These are phyloP conservation scores for Mycena capillaripes DNA, from an alignment of 768 basidiomycete species.

Conservation along the genomic window DNA sequence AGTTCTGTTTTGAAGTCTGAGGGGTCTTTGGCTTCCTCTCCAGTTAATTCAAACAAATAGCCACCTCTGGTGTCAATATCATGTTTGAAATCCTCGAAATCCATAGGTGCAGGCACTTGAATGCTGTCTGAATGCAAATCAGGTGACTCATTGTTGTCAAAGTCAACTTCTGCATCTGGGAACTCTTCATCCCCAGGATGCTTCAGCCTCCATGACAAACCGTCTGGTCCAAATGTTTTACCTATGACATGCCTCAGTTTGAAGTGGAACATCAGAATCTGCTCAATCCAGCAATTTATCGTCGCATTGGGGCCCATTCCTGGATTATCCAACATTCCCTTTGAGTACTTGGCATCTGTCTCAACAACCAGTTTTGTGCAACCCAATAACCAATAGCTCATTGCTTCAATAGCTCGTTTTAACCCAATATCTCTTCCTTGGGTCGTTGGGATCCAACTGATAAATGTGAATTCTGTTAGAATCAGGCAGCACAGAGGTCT, in stretches of 20 bases:
- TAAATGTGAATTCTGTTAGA: constrained; percentile 30
- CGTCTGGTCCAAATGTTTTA: not conserved
- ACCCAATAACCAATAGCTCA: constrained; percentile 25
- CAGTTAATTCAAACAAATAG: not conserved
- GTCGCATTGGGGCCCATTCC: not conserved
- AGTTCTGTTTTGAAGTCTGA: not conserved
- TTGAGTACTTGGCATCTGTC: not conserved
- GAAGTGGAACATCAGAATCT: not conserved
- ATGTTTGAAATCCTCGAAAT: not conserved
- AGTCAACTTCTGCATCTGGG: not conserved
- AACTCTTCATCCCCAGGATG: not conserved
- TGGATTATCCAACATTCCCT: not conserved
- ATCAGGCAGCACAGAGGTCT: too few relatives aligned
- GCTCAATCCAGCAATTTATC: not conserved
- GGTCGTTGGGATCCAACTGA: constrained; percentile 21
- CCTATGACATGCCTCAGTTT: not conserved
- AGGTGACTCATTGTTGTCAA: not conserved
- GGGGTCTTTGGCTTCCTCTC: too few relatives aligned
- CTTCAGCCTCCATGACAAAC: not conserved
- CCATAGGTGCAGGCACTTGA: not conserved
- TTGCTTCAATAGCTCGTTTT: constrained; percentile 16
- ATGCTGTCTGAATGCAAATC: not conserved
- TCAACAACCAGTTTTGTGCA: not conserved
- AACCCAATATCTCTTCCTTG: constrained; percentile 33
- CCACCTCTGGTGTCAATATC: not conserved